Conservation (phyloP, 2,329 filamentous ascomycete genomes). For the Ambrosiella beaveri region DNA sequence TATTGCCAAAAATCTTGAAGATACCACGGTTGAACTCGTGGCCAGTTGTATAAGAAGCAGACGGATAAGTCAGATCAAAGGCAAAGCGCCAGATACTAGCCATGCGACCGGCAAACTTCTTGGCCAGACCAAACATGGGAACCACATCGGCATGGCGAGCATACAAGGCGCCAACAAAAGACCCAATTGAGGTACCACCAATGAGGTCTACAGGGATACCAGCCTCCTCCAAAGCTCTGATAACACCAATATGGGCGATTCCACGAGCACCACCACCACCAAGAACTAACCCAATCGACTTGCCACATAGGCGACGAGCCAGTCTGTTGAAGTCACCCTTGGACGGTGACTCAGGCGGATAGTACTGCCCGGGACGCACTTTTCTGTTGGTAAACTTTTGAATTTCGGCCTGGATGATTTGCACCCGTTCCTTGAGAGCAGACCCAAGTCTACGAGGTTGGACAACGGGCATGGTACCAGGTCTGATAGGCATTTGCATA, state of each 20-base stretch:
- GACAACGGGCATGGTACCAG: constrained; percentile 8
- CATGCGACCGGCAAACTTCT: constrained; percentile 98
- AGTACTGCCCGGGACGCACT: constrained; percentile 73
- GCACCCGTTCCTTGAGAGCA: constrained; percentile 78
- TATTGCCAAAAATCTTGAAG: constrained; percentile 94
- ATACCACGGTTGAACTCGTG: constrained; percentile 98
- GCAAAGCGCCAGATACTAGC: constrained; percentile 98
- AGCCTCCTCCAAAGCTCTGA: constrained; percentile 85
- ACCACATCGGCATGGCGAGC: constrained; percentile 92
- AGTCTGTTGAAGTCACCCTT: constrained; percentile 95
- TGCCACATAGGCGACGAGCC: constrained; percentile 76
- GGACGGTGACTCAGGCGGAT: constrained; percentile 78
- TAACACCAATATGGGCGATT: constrained; percentile 84
- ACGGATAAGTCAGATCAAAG: constrained; percentile 87
- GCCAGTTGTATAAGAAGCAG: constrained; percentile 90
- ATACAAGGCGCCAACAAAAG: constrained; percentile 89
- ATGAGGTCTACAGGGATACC: constrained; percentile 92
- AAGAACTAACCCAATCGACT: constrained; percentile 83
- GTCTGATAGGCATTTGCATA: constrained; percentile 55
- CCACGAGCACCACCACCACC: constrained; percentile 87
- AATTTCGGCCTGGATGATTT: constrained; percentile 89
- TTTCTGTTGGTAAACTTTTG: constrained; percentile 95
- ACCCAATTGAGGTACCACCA: constrained; percentile 88
- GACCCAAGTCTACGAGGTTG: constrained; percentile 59
- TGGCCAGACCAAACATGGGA: constrained; percentile 88